A percentile compares a stretch with the other conserved stretches of the same genome.
These are phyloP conservation scores for Ilyonectria mors-panacis DNA, from an alignment of 2,329 filamentous ascomycete genomes.

Conservation along the genomic window DNA sequence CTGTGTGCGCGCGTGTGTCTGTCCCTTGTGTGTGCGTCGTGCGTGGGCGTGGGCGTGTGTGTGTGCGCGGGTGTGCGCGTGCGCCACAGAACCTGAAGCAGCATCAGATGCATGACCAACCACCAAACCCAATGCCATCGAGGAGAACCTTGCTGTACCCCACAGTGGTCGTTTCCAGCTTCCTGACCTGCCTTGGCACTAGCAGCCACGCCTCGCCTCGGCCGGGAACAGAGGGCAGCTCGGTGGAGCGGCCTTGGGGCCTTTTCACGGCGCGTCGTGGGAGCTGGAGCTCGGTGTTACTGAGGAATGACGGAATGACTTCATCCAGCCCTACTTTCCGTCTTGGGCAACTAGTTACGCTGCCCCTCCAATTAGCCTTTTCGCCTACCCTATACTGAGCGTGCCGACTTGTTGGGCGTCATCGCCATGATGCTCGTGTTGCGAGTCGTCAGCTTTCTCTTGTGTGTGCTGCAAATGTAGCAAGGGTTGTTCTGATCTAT, in stretches of 20 bases:
- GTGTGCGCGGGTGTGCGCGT: slow-evolving; percentile 8
- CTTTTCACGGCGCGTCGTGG: slow-evolving; percentile 9
- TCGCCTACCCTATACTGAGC: slow-evolving; percentile 35
- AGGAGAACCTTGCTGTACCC: slow-evolving; percentile 18
- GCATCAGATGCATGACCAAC: slow-evolving; percentile 14
- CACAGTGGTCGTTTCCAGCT: slow-evolving; percentile 9
- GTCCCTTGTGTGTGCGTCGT: slow-evolving; percentile 39
- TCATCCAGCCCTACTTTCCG: slow-evolving; percentile 45
- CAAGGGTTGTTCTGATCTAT: too few relatives aligned
- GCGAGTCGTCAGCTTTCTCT: too few relatives aligned
- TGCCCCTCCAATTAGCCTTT: slow-evolving; percentile 19
- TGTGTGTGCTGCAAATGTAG: too few relatives aligned
- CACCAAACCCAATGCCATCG: slow-evolving; percentile 11
- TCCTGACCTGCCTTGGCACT: neutral
- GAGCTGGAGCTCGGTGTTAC: slow-evolving; percentile 27
- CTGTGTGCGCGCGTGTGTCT: slow-evolving; percentile 29
- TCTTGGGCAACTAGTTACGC: slow-evolving; percentile 33
- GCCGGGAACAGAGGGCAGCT: neutral
- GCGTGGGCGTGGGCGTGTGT: slow-evolving; percentile 12
- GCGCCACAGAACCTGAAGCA: slow-evolving; percentile 26
- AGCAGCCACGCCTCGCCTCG: neutral
- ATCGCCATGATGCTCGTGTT: neutral
- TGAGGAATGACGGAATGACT: slow-evolving; percentile 35
- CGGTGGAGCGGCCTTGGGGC: neutral
- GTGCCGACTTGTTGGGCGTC: neutral